Evolutionary conservation across 768 basidiomycete genomes (phyloP).

Genomic region (Russula sp.): DNA sequence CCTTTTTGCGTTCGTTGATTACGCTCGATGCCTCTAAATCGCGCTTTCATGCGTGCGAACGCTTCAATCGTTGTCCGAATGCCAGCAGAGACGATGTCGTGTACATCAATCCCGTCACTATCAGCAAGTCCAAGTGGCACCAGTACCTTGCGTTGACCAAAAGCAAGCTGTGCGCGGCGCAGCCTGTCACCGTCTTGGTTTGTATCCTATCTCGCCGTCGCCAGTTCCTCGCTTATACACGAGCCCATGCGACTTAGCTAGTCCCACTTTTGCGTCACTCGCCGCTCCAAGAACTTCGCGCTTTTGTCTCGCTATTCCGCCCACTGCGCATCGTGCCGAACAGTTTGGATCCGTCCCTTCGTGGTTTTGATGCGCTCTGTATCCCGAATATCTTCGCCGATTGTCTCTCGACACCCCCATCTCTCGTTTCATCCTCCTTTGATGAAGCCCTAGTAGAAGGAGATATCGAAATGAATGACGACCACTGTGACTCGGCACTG

Average conservation of each 20-base stretch:
- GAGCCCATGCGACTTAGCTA: slow-evolving; percentile 49
- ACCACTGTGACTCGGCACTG: slow-evolving; percentile 50
- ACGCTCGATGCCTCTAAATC: slow-evolving; percentile 60
- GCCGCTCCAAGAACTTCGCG: slow-evolving; percentile 77
- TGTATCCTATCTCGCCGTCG: slow-evolving; percentile 29
- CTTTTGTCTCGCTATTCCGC: slow-evolving; percentile 77
- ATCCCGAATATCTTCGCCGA: slow-evolving; percentile 66
- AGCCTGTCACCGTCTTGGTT: slow-evolving; percentile 63
- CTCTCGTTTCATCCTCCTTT: not conserved
- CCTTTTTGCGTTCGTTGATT: slow-evolving; percentile 56
- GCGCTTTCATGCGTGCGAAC: slow-evolving; percentile 93
- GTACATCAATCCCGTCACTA: slow-evolving; percentile 79
- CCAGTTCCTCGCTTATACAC: not conserved
- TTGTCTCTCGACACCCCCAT: slow-evolving; percentile 43
- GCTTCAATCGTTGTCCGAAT: slow-evolving; percentile 66
- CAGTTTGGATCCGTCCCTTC: slow-evolving; percentile 53
- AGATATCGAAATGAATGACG: slow-evolving; percentile 5
- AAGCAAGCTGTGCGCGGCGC: slow-evolving; percentile 43
- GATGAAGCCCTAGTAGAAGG: slow-evolving; percentile 10
- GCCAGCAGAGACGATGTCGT: slow-evolving; percentile 56
- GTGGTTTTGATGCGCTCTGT: slow-evolving; percentile 67
- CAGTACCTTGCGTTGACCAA: slow-evolving; percentile 45
- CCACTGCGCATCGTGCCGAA: slow-evolving; percentile 80
- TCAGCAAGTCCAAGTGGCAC: slow-evolving; percentile 59
- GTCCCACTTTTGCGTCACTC: slow-evolving; percentile 87